Evolutionary conservation across 2,329 filamentous ascomycete genomes (phyloP), one percentile per base, ranked within the genome.

Genomic region (Fusarium sambucinum): DNA sequence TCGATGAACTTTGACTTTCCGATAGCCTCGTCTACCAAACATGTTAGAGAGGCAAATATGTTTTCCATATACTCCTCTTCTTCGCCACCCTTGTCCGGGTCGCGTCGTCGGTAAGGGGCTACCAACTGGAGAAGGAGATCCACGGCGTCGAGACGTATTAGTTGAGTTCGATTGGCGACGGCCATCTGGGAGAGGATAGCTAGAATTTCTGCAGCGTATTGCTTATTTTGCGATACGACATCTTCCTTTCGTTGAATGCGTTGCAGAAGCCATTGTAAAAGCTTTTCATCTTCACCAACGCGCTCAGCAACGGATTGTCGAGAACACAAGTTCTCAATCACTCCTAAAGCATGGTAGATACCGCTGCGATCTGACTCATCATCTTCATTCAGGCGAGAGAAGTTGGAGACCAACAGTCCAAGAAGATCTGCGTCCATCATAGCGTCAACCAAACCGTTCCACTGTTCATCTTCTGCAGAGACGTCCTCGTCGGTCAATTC

Each of bases 1-100:
- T 96, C 92, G 33, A 97, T 76, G 66, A 98, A 96, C 61, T 92
- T 93, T 12, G 80, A 75, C 78, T 97, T 97, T 8, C 94, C 94
- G 6, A 85, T 80, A 0, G 84, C 77, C 60, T 93, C 91, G 72
- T 97, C 92, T 1, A 90, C 91, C 2, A 97, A 81, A 71, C 92
- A 96, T 1, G 92, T 92, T 19, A 98, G 77, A 3, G 90, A 88
- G 75, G 97, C 94, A 77, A 99, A 99, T 1, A 97, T 77, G 70
- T 99, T 97, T 79, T 97, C 93, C 76, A 96, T 92, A 77, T 92
- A 97, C 80, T 99, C 96, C 76, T 97, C 94, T 78, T 98, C 96
- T 51, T 96, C 90, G 32, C 90, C 89, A 60, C 94, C 93, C 75
- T 92, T 95, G 48, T 89, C 87, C 0, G 96, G 96, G 75, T 99